phyloP scores from a whole-genome alignment of 2,329 filamentous ascomycete species.

The Alternaria gansuensis region DNA sequence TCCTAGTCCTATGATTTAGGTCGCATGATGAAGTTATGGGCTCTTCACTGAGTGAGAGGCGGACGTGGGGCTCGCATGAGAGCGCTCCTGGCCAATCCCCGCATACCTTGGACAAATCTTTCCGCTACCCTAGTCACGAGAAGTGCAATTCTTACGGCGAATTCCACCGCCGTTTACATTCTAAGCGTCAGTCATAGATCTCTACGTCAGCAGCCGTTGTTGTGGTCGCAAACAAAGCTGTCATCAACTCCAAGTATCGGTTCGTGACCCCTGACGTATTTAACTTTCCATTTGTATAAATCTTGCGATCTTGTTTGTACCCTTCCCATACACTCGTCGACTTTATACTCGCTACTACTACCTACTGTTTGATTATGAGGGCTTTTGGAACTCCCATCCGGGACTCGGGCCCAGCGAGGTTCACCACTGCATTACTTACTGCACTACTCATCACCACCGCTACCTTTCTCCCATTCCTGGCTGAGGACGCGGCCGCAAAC shows the following conservation, averaged over 20 bases:
- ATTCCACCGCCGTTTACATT: neutral
- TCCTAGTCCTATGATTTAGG: neutral
- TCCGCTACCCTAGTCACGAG: slow-evolving; percentile 5
- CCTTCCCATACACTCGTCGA: neutral
- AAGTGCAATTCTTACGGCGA: neutral
- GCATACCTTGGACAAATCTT: slow-evolving; percentile 5
- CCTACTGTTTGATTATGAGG: neutral
- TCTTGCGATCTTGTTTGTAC: neutral
- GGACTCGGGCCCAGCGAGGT: slow-evolving; percentile 10
- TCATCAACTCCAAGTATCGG: neutral
- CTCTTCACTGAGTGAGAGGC: neutral
- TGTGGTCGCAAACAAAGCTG: slow-evolving; percentile 10
- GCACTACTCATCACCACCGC: slow-evolving; percentile 25
- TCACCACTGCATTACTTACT: slow-evolving; percentile 20
- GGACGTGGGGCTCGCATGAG: neutral
- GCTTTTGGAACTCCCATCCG: neutral
- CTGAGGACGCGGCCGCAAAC: slow-evolving; percentile 11
- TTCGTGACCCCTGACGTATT: slow-evolving; percentile 12
- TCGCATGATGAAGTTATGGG: neutral
- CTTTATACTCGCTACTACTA: neutral
- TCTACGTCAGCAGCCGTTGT: slow-evolving; percentile 5
- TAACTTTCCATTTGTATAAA: slow-evolving; percentile 2
- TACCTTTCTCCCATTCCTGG: slow-evolving; percentile 26
- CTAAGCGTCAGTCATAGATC: neutral
- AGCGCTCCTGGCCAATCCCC: neutral